Evolutionary conservation across 257 asterid species (phyloP), one percentile per base, ranked within the genome.

Genomic region (Handroanthus guayacan): DNA sequence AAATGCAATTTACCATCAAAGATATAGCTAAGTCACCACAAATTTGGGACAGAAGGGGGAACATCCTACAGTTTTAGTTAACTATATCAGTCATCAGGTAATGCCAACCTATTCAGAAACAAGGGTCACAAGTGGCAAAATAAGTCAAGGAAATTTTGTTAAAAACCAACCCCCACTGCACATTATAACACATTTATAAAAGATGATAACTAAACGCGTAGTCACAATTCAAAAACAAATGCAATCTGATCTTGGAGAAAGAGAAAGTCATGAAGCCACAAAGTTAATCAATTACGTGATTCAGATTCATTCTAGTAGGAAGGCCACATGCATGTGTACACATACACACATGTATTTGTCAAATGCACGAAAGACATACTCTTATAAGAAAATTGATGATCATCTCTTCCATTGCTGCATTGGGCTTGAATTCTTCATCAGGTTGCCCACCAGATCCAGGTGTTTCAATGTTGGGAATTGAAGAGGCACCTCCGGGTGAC

Each of bases 341-440:
- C 5, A 62, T 16, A 57, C 14, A 65, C 36, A 50, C 66, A 65
- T 47, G 31, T 73, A 60, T 43, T 75, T 37, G 16, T 51, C 20
- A 77, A 67, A 84, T 71, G 78, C 71, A 71, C 64, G 54, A 51
- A 82, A 62, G 74, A 78, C 92, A 67, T 90, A 95, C 99, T 86
- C 99, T 87, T 74, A 95, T 95, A 25, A 95, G 96, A 82, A 95
- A 95, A 81, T 95, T 95, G 87, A 95, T 95, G 62, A 95, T 95
- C 99, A 95, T 95, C 86, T 95, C 99, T 84, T 95, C 99, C 99
- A 95, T 95, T 61, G 99, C 99, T 3, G 99, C 99, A 81, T 95
- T 95, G 74, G 99, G 99, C 89, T 95, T 95, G 84, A 95, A 95
- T 80, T 95, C 99, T 83, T 95, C 99, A 87, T 95, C 99, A 69